Conservation (phyloP, 164 flowering plant species). For the Litsea cubeba region DNA sequence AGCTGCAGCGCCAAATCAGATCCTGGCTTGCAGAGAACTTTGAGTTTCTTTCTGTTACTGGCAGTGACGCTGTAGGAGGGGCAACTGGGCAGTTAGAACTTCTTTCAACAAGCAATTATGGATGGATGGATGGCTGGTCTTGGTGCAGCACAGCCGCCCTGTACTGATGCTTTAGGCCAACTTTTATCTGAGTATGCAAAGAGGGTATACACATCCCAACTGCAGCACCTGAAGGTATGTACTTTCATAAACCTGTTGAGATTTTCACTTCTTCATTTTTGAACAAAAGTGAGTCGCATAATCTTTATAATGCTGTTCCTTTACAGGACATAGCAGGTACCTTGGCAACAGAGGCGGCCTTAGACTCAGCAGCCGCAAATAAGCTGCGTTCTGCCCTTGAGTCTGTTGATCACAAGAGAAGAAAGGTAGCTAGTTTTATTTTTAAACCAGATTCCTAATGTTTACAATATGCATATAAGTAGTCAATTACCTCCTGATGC, state of each 20-base stretch:
- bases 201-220: constrained; percentile 83
- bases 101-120: constrained; percentile 97
- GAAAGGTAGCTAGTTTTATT: constrained; percentile 50
- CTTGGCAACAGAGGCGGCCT: constrained; percentile 87
- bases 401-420: constrained; percentile 97
- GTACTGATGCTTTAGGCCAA: constrained; percentile 95
- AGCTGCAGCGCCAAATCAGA: constrained; percentile 93
- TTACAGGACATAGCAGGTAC: constrained; percentile 94
- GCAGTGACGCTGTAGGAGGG: constrained; percentile 71
- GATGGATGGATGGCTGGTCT: constrained; percentile 99
- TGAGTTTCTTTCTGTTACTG: constrained; percentile 87
- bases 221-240: constrained; percentile 97
- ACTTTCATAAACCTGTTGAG: neutral
- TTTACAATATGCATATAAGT: too few relatives aligned
- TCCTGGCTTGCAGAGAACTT: constrained; percentile 96
- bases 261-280: neutral
- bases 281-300: neutral
- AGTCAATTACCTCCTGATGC: neutral
- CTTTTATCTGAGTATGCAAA: constrained; percentile 88
- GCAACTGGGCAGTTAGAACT: constrained; percentile 86
- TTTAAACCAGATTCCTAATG: neutral
- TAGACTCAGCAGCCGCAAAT: constrained; percentile 77
- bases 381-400: constrained; percentile 98
- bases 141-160: constrained; percentile 86
- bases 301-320: neutral